Evolutionary conservation across 2,329 filamentous ascomycete species (phyloP), one percentile per base, ranked within the genome.

Genomic region (Pseudogymnoascus sp.): DNA sequence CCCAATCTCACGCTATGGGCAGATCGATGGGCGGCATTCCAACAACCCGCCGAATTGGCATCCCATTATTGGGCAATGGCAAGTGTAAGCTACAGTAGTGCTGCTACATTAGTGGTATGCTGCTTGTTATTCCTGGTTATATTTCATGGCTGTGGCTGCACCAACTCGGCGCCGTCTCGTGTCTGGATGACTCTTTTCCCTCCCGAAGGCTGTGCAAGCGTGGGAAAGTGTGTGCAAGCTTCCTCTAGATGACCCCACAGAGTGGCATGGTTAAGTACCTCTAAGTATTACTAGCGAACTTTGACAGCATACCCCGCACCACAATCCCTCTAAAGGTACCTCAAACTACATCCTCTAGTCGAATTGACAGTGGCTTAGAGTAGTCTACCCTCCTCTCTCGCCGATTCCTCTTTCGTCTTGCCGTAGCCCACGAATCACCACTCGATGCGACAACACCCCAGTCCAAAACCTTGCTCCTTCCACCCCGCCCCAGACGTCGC

Each of bases 401-500:
- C 42, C 42, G 42, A 49, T 49, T 49, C 42, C 42, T 49, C 42
- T 49, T 49, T 49, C 42, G 42, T 49, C 42, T 49, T 49, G 42
- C 42, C 42, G 42, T 49, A 49, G 14, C 42, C 23, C 14, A 49
- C 42, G 42, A 49, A 49, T 49, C 42, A 41, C 39, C 39, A 41
- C 16, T 12, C 39, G 39, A 41, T 41, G 39, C 16, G 16, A 19
- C 39, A 41, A 22, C 39, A 41, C 41, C 41, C 41, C 42, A 49
- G 22, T 49, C 42, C 22, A 8, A 49, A 49, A 49, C 42, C 42
- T 49, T 49, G 42, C 42, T 49, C 23, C 12, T n/a, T 4, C 23
- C 42, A 25, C 42, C 42, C 42, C 42, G 42, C 42, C 42, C 42
- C 42, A 28, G 12, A 49, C 23, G 28, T 49, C 42, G 12, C 22